Conservation (phyloP, 2,329 filamentous ascomycete genomes). For the Cephalotrichum gorgonifer region DNA sequence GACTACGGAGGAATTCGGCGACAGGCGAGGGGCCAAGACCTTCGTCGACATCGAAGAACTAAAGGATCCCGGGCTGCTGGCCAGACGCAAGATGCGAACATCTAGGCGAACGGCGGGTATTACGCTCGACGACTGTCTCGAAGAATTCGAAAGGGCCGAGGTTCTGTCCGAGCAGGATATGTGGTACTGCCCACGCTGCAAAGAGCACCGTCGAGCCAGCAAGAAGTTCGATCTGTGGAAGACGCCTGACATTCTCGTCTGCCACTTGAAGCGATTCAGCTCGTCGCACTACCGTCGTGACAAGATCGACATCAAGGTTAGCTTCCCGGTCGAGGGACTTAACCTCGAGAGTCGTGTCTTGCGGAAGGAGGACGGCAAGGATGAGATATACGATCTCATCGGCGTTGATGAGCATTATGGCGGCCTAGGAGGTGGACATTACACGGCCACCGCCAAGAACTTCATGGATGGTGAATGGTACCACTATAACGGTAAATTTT, state of each 20-base stretch:
- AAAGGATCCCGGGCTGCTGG: constrained; percentile 54
- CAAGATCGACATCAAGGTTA: constrained; percentile 83
- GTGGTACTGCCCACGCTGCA: constrained; percentile 96
- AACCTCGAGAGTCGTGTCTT: constrained; percentile 75
- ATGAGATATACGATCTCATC: constrained; percentile 83
- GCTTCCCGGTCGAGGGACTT: constrained; percentile 82
- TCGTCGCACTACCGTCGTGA: constrained; percentile 72
- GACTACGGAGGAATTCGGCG: constrained; percentile 14
- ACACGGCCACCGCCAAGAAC: constrained; percentile 90
- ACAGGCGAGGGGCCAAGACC: constrained; percentile 49
- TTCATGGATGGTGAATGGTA: constrained; percentile 88
- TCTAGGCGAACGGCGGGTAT: constrained; percentile 51
- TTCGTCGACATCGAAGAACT: constrained; percentile 42
- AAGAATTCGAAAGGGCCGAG: constrained; percentile 91
- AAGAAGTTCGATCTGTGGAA: constrained; percentile 99
- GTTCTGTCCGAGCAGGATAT: constrained; percentile 90
- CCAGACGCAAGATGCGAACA: constrained; percentile 54
- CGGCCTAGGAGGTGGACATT: constrained; percentile 87
- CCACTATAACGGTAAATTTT: constrained; percentile 77
- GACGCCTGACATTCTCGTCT: constrained; percentile 84
- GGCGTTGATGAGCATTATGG: constrained; percentile 95
- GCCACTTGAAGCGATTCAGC: constrained; percentile 93
- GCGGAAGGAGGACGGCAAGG: constrained; percentile 68
- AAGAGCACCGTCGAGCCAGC: constrained; percentile 81
- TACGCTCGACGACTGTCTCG: constrained; percentile 78